Percentiles rank a stretch among this genome's conserved stretches.
These are phyloP conservation scores for Chrysochromulina parva DNA, from an alignment of 78 protist genomes.

Conservation along the genomic window DNA sequence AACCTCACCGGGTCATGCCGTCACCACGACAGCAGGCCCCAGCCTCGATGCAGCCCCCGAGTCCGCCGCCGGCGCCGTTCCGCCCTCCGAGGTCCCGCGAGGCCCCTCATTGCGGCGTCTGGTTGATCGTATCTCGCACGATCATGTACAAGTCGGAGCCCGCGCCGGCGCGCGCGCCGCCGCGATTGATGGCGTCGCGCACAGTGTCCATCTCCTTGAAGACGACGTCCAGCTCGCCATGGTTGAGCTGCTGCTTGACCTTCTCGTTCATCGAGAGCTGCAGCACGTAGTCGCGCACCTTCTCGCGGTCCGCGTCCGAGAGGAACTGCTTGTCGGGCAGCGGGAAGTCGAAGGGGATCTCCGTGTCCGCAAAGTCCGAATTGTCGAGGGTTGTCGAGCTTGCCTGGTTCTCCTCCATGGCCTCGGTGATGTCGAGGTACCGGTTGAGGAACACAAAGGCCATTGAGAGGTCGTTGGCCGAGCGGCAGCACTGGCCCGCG, in stretches of 20 bases:
- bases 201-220: neutral
- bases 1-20: too few species aligned
- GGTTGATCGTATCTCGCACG: neutral
- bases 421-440: constrained; percentile 73
- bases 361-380: constrained; percentile 64
- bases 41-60: too few species aligned
- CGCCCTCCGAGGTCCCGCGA: too few species aligned
- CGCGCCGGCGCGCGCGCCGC: neutral
- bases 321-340: constrained; percentile 16
- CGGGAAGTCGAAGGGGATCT: constrained; percentile 64
- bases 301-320: neutral
- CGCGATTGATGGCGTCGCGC: neutral
- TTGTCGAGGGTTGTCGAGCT: constrained; percentile 23
- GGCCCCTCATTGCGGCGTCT: too few species aligned
- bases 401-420: constrained; percentile 59
- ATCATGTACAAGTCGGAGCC: neutral
- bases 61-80: too few species aligned
- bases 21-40: too few species aligned
- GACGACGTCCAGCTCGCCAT: neutral
- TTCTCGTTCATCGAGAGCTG: neutral
- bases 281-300: constrained; percentile 24
- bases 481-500: constrained; percentile 67
- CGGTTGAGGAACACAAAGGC: constrained; percentile 70
- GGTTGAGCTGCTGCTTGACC: neutral
- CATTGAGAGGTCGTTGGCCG: neutral